A percentile compares a stretch with the other conserved stretches of the same genome.
These are phyloP conservation scores for Endocalyx cinctus DNA, from an alignment of 2,329 filamentous ascomycete genomes.

Conservation along the genomic window DNA sequence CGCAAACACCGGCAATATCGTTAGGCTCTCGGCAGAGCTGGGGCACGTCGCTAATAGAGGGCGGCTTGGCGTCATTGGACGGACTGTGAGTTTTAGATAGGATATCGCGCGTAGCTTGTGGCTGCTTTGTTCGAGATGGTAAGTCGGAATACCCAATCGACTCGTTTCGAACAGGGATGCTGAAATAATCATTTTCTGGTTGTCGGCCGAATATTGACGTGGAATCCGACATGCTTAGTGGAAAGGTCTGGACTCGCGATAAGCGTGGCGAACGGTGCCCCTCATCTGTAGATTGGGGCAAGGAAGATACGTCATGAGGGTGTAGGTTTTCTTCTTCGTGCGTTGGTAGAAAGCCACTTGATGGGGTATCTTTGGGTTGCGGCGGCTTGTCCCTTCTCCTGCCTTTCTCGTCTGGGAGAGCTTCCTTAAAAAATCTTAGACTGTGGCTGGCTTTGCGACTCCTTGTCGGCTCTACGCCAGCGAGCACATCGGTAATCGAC, in stretches of 20 bases:
- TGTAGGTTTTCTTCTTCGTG: conserved; percentile 11
- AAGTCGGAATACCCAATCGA: too few relatives aligned
- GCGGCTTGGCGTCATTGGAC: too few relatives aligned
- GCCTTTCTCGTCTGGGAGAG: conserved; percentile 53
- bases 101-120: too few relatives aligned
- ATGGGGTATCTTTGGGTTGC: conserved; percentile 50
- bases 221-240: conserved; percentile 9
- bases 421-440: conserved; percentile 63
- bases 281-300: conserved; percentile 20
- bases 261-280: conserved; percentile 12
- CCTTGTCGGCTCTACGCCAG: conserved; percentile 57
- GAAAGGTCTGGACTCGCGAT: conserved; percentile 15
- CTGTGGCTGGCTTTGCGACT: conserved; percentile 66
- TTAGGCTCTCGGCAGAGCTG: conserved; percentile 32
- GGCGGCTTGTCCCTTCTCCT: too few relatives aligned
- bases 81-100: too few relatives aligned
- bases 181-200: conserved; percentile 21
- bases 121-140: too few relatives aligned
- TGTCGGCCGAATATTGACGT: conserved; percentile 10
- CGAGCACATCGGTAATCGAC: conserved; percentile 58
- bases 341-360: conserved; percentile 6
- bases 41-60: conserved; percentile 6
- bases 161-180: too few relatives aligned
- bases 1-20: conserved; percentile 33
- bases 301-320: conserved; percentile 15